phyloP scores from a whole-genome alignment of 2,329 filamentous ascomycete species.

The Aspergillus neotritici region DNA sequence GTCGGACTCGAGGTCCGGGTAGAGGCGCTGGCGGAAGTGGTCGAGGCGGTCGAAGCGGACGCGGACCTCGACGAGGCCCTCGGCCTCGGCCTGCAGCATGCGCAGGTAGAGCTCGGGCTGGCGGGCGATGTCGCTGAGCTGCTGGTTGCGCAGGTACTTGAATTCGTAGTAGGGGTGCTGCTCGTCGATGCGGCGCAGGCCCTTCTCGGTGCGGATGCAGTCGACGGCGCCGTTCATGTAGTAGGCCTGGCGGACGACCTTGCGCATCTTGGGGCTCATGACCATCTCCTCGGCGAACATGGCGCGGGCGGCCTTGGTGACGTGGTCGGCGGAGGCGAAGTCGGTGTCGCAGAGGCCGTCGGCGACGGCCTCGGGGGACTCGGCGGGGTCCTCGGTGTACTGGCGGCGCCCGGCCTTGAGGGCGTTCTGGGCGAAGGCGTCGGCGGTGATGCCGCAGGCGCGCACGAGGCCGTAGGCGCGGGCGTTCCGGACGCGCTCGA shows the following conservation, averaged over 20 bases:
- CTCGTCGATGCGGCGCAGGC: slow-evolving; percentile 86
- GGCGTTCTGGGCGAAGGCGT: slow-evolving; percentile 82
- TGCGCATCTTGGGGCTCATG: slow-evolving; percentile 81
- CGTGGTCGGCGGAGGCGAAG: slow-evolving; percentile 68
- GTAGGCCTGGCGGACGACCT: slow-evolving; percentile 74
- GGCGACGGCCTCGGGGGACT: slow-evolving; percentile 78
- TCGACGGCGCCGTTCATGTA: slow-evolving; percentile 80
- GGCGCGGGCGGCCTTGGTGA: slow-evolving; percentile 72
- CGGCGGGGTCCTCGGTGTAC: slow-evolving; percentile 76
- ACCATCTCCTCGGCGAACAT: slow-evolving; percentile 90
- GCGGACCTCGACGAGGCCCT: slow-evolving; percentile 81
- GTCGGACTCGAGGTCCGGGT: slow-evolving; percentile 83
- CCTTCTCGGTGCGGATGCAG: slow-evolving; percentile 88
- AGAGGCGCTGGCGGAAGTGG: slow-evolving; percentile 69
- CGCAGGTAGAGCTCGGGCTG: slow-evolving; percentile 87
- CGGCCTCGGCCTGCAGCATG: slow-evolving; percentile 95
- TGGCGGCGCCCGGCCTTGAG: slow-evolving; percentile 71
- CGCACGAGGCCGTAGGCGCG: slow-evolving; percentile 76
- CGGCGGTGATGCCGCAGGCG: slow-evolving; percentile 83
- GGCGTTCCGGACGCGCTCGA: slow-evolving; percentile 76
- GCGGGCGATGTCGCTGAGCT: slow-evolving; percentile 71
- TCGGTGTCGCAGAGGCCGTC: slow-evolving; percentile 68
- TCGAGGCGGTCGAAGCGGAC: slow-evolving; percentile 71
- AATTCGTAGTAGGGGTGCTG: slow-evolving; percentile 96
- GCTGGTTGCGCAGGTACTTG: slow-evolving; percentile 90